Evolutionary conservation across 805 yeast genomes (phyloP), one percentile per base, ranked within the genome.

Genomic region (Cyberlindnera meyerae): DNA sequence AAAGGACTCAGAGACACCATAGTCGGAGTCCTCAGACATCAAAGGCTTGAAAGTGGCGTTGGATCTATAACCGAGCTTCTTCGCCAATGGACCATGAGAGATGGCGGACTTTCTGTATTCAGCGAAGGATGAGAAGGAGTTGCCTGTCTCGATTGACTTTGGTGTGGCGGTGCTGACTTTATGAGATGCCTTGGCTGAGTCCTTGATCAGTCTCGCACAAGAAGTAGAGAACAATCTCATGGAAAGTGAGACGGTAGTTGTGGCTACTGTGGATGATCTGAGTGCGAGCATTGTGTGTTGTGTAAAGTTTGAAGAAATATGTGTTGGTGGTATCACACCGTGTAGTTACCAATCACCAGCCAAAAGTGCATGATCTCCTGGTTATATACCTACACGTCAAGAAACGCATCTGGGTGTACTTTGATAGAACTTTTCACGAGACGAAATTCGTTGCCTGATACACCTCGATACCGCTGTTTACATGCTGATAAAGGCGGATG

Each of bases 61-160:
- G 11, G 45, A 32, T 8, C 31, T 30, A 17, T 22, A 34, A 8
- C 42, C 34, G 16, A 39, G 29, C 25, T 42, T 44, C 42, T 52
- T 54, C 12, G 47, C 58, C 39, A 62, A 45, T 8, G 66, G 68
- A 15, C 68, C 68, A 40, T 61, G 63, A 29, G 60, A 61, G 39
- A 54, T 59, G 11, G 66, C 65, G 16, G 52, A 51, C 42, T 57
- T 59, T 48, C 68, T 60, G 44, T 62, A 62, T 37, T 62, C 66
- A 25, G 58, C 56, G 40, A 62, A 62, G 0, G 63, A 55, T 9
- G 37, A 38, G 43, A 61, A 62, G 1, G 66, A 57, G 49, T 62
- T 59, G 12, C 68, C 65, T 4, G 54, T 27, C 16, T 31, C 26
- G 4, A 33, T 29, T 4, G 29, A 5, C 18, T 22, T 43, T 33